A percentile compares a stretch with the other conserved stretches of the same genome.
Evolutionary conservation across 441 rosid genomes (phyloP).

Genomic region (Adansonia rubrostipa): DNA sequence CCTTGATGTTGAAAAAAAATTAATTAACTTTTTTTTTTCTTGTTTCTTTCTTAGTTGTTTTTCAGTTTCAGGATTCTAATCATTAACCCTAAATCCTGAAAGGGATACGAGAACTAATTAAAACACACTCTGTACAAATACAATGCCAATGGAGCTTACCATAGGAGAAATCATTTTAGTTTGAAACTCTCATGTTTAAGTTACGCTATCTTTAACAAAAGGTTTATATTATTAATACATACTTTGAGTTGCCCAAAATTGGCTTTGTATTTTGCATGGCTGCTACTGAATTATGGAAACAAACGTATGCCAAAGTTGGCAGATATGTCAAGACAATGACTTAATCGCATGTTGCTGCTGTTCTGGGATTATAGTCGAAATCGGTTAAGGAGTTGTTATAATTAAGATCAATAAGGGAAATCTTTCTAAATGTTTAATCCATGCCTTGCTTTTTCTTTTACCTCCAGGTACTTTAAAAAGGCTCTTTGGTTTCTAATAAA

Average conservation of each 20-base stretch:
- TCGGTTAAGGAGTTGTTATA: not conserved
- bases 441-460: not conserved
- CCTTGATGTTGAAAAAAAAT: not conserved
- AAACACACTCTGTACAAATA: not conserved
- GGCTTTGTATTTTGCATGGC: not conserved
- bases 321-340: not conserved
- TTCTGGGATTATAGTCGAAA: not conserved
- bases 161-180: too few relatives aligned
- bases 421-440: not conserved
- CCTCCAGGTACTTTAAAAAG: not conserved
- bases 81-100: not conserved
- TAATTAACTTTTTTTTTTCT: not conserved
- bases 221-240: too few relatives aligned
- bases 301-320: not conserved
- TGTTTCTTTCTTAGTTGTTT: not conserved
- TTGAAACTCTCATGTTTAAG: too few relatives aligned
- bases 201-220: too few relatives aligned
- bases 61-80: not conserved
- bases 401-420: too few relatives aligned
- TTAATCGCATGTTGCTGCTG: not conserved
- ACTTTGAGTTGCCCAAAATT: not conserved
- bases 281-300: not conserved
- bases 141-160: not conserved
- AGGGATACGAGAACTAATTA: conserved; percentile 8
- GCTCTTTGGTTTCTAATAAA: too few relatives aligned